phyloP scores from a whole-genome alignment of 2,329 filamentous ascomycete genomes.

The Paecilomyces variotii region DNA sequence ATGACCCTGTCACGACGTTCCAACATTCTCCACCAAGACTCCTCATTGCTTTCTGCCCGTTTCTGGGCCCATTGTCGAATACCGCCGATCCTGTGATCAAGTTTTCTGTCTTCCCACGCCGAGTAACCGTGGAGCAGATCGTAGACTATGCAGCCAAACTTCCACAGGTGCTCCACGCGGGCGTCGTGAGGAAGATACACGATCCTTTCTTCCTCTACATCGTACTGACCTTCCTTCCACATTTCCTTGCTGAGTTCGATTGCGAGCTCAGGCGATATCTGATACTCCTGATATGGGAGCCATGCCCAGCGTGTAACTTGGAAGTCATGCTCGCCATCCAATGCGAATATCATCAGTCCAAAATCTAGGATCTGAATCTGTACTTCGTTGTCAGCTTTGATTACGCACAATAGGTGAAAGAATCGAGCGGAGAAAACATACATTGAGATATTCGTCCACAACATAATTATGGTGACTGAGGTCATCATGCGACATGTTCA shows the following conservation, averaged over 20 bases:
- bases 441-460: slow-evolving; percentile 19
- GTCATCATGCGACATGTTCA: slow-evolving; percentile 20
- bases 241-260: slow-evolving; percentile 6
- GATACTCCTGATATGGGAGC: slow-evolving; percentile 19
- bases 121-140: slow-evolving; percentile 24
- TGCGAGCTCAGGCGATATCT: slow-evolving; percentile 18
- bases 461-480: slow-evolving; percentile 23
- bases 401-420: not conserved
- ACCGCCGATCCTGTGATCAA: slow-evolving; percentile 4
- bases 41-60: not conserved
- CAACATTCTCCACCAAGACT: not conserved
- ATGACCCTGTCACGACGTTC: slow-evolving; percentile 16
- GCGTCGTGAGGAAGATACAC: slow-evolving; percentile 10
- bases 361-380: slow-evolving; percentile 21
- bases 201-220: not conserved
- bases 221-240: not conserved
- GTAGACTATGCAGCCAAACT: slow-evolving; percentile 18
- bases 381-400: not conserved
- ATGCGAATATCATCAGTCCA: slow-evolving; percentile 12
- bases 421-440: slow-evolving; percentile 5
- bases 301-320: not conserved
- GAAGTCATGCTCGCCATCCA: slow-evolving; percentile 8
- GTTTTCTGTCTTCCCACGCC: slow-evolving; percentile 20
- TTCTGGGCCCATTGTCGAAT: not conserved
- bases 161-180: slow-evolving; percentile 16